Evolutionary conservation across 1,284 basidiomycete species (phyloP), one percentile per base, ranked within the genome.

Genomic region (Singerocomus rubriflavus): DNA sequence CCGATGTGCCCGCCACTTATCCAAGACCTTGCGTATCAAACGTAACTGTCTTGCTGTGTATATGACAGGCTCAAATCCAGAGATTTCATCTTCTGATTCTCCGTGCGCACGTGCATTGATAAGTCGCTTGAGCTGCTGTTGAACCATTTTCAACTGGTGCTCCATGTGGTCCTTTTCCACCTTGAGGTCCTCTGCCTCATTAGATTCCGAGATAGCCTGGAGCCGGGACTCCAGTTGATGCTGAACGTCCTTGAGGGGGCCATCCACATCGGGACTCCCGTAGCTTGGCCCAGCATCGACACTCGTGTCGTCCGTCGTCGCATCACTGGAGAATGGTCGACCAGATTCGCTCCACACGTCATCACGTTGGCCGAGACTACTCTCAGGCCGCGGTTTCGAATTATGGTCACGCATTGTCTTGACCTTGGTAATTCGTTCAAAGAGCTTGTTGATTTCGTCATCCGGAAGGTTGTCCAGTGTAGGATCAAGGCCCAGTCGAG

Each of bases 151-250:
- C 48, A 97, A 76, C 67, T 95, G 91, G 55, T 87, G 84, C 57
- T 94, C 85, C 85, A 96, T 89, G 68, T 93, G 88, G 43, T 90
- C 88, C 72, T 93, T 94, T 71, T 97, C 92, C 29, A 85, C 82
- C 58, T 87, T 87, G 43, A 91, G 69, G 66, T 94, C 91, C 58
- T 93, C 91, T 2, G 85, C 82, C 61, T 91, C 86, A n/a, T 75
- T 76, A 4, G 81, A 76, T 61, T 84, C 85, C 4, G 78, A 77
- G 54, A 92, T 85, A n/a, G 86, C 84, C 60, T 84, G 80, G 38
- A 92, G 68, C 25, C 86, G 78, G 50, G 77, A 81, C 69, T 91
- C 85, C 42, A 91, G 72, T 56, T 88, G 84, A 52, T 77, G 77
- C 60, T 90, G 88, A 43, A 81, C 80, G 47, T 88, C 84, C 62